Percentiles rank a stretch among this genome's conserved stretches.
Evolutionary conservation across 108 stramenopile genomes (phyloP).

Genomic region (Nitzschia sp.): DNA sequence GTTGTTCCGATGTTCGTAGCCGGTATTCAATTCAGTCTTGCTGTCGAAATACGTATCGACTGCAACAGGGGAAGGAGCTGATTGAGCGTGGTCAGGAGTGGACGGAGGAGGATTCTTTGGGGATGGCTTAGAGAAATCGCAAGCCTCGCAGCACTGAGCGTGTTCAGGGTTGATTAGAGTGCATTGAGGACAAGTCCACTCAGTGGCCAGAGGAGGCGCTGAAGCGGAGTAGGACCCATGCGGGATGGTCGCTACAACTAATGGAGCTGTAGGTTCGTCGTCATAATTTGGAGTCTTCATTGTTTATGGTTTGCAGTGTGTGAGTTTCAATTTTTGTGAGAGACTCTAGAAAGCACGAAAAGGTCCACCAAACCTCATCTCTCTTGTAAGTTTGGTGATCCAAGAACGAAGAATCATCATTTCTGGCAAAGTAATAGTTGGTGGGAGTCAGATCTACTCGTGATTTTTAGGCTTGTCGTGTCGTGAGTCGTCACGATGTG

Average conservation of each 20-base stretch:
- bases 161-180: conserved; percentile 18
- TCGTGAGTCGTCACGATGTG: too few relatives aligned
- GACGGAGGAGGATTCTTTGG: not conserved
- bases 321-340: conserved; percentile 1
- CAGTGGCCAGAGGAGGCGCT: conserved; percentile 70
- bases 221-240: conserved; percentile 62
- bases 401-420: too few relatives aligned
- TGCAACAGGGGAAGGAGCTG: not conserved
- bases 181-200: conserved; percentile 28
- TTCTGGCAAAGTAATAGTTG: too few relatives aligned
- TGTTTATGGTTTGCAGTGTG: not conserved
- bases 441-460: too few relatives aligned
- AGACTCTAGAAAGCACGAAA: not conserved
- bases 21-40: not conserved
- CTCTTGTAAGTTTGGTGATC: too few relatives aligned
- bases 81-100: not conserved
- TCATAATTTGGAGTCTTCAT: conserved; percentile 13
- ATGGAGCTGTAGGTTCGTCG: conserved; percentile 21
- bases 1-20: not conserved
- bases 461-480: too few relatives aligned
- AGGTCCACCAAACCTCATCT: too few relatives aligned
- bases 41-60: not conserved
- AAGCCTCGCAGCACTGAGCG: conserved; percentile 11
- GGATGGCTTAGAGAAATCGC: conserved; percentile 7
- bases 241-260: conserved; percentile 38